These are phyloP conservation scores for Trebouxia gelatinosa DNA, from an alignment of 163 green algal species.

Conservation along the genomic window DNA sequence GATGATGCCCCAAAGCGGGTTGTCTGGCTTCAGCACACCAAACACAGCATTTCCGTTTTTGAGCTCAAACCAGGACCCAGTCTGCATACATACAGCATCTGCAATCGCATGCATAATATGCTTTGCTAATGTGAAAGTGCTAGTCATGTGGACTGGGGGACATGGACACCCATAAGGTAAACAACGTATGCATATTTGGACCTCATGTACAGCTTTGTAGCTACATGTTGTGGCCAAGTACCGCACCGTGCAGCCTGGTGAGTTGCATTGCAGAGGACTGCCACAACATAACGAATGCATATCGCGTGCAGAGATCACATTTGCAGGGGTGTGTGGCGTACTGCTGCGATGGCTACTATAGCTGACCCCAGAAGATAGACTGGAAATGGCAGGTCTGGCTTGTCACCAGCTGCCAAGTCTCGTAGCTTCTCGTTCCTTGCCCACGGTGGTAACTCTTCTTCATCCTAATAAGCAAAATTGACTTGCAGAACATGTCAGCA, in stretches of 20 bases:
- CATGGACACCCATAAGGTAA: too few relatives aligned
- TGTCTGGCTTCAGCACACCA: conserved; percentile 62
- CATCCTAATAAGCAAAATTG: not conserved
- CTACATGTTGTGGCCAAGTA: too few relatives aligned
- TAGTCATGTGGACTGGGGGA: too few relatives aligned
- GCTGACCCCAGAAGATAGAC: conserved; percentile 66
- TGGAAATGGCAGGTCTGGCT: conserved; percentile 58
- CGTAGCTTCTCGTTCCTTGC: conserved; percentile 52
- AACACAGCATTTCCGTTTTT: conserved; percentile 74
- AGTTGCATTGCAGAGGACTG: too few relatives aligned
- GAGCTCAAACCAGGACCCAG: conserved; percentile 78
- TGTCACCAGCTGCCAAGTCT: conserved; percentile 42
- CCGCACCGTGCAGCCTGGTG: too few relatives aligned
- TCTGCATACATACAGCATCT: conserved; percentile 38
- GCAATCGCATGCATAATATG: not conserved
- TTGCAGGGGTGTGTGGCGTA: too few relatives aligned
- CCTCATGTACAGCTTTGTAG: too few relatives aligned
- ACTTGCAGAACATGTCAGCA: too few relatives aligned
- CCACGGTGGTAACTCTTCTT: conserved; percentile 58
- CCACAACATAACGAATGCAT: too few relatives aligned
- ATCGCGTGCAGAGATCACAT: not conserved
- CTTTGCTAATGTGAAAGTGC: too few relatives aligned
- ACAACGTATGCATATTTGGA: too few relatives aligned
- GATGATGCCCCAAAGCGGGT: conserved; percentile 63
- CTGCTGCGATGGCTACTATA: conserved; percentile 69